Conservation (phyloP, 2,329 filamentous ascomycete species). For the Lasiodiplodia sp. region DNA sequence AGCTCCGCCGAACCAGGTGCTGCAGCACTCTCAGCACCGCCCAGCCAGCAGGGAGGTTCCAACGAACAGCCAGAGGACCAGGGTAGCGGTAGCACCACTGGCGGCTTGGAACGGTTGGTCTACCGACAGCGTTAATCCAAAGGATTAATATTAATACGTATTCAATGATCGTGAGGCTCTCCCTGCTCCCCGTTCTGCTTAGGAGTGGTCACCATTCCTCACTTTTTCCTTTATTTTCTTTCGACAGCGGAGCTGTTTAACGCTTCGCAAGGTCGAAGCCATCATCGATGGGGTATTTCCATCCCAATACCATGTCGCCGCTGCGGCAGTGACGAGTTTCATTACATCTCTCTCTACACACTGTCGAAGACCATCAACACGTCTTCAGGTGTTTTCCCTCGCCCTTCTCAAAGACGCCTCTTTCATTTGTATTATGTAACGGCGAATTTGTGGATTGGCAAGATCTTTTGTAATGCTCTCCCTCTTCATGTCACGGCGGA, state of each 20-base stretch:
- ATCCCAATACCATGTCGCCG: neutral
- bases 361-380: neutral
- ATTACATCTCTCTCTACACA: neutral
- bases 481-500: constrained; percentile 4
- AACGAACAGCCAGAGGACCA: constrained; percentile 1
- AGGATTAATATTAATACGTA: neutral
- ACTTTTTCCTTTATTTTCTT: neutral
- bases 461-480: constrained; percentile 4
- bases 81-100: neutral
- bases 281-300: neutral
- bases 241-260: constrained; percentile 4
- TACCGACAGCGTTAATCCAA: constrained; percentile 22
- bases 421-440: constrained; percentile 10
- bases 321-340: constrained; percentile 11
- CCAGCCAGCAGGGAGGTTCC: neutral
- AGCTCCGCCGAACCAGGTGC: constrained; percentile 15
- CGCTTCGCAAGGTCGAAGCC: constrained; percentile 8
- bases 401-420: too few species aligned
- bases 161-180: neutral
- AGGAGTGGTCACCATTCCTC: neutral
- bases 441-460: neutral
- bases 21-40: neutral
- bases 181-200: neutral
- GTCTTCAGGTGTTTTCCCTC: constrained; percentile 11
- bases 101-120: constrained; percentile 21